Conservation (phyloP, 441 rosid species). For the Breynia disticha region DNA sequence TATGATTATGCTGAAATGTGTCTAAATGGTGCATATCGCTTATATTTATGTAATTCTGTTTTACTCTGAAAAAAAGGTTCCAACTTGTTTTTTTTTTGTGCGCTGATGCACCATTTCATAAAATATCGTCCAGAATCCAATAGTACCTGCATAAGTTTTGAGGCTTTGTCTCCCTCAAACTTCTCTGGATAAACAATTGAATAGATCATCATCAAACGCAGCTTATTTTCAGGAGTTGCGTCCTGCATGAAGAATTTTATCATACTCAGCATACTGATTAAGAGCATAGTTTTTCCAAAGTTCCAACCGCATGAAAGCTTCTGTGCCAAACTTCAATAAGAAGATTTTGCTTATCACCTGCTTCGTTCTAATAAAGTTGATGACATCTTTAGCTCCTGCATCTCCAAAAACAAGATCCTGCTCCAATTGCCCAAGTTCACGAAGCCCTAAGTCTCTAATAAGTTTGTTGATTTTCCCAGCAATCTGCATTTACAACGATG, state of each 20-base stretch:
- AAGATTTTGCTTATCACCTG: constrained; percentile 34
- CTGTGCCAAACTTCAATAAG: background rate
- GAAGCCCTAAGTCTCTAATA: constrained; percentile 67
- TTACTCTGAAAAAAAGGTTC: background rate
- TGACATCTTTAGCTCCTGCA: constrained; percentile 87
- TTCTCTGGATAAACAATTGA: constrained; percentile 85
- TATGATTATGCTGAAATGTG: background rate
- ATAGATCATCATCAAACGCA: constrained; percentile 83
- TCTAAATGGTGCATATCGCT: background rate
- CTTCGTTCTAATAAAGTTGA: constrained; percentile 60
- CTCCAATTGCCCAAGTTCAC: constrained; percentile 94
- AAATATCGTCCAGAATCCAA: constrained; percentile 4
- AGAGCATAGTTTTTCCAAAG: too few relatives aligned
- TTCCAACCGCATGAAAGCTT: background rate
- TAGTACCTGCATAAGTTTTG: constrained; percentile 85
- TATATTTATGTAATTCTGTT: too few relatives aligned
- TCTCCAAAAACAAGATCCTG: constrained; percentile 99
- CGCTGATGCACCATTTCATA: background rate
- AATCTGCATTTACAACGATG: constrained; percentile 31
- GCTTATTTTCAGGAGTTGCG: constrained; percentile 71
- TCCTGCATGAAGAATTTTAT: constrained; percentile 39
- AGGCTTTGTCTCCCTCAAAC: constrained; percentile 88
- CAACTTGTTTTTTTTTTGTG: background rate
- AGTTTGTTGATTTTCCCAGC: constrained; percentile 75
- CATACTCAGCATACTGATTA: background rate